Conservation (phyloP, 768 basidiomycete species). For the Amanita brunnescens region DNA sequence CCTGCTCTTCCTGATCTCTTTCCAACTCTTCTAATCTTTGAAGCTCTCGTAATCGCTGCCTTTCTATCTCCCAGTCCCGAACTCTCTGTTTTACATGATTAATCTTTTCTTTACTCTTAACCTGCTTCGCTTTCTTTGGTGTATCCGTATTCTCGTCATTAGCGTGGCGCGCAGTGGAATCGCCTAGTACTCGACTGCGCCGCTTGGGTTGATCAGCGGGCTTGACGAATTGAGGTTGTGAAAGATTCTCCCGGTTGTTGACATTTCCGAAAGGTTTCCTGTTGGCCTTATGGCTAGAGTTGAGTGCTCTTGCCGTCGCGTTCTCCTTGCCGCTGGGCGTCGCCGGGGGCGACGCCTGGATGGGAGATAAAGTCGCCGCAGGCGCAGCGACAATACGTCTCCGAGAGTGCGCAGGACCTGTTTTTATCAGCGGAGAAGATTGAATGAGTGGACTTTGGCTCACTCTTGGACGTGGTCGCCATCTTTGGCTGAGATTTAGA, state of each 20-base stretch:
- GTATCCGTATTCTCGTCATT: slow-evolving; percentile 8
- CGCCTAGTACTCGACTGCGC: slow-evolving; percentile 7
- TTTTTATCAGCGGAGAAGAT: slow-evolving; percentile 1
- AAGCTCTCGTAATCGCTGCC: slow-evolving; percentile 62
- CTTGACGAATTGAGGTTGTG: slow-evolving; percentile 14
- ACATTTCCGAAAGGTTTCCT: slow-evolving; percentile 26
- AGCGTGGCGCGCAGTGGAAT: slow-evolving; percentile 2
- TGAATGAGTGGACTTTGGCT: neutral
- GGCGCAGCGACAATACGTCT: slow-evolving; percentile 29
- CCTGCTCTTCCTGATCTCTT: slow-evolving; percentile 36
- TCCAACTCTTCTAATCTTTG: slow-evolving; percentile 49
- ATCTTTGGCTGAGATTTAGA: slow-evolving; percentile 40
- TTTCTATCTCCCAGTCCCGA: slow-evolving; percentile 70
- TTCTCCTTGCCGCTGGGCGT: slow-evolving; percentile 38
- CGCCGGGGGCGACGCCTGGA: slow-evolving; percentile 43
- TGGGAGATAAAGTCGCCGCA: slow-evolving; percentile 36
- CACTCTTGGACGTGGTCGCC: slow-evolving; percentile 25
- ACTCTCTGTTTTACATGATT: slow-evolving; percentile 53
- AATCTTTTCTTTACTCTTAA: slow-evolving; percentile 18
- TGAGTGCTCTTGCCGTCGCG: slow-evolving; percentile 5
- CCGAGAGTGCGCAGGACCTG: slow-evolving; percentile 22
- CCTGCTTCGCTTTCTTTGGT: slow-evolving; percentile 10
- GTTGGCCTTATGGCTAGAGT: slow-evolving; percentile 14
- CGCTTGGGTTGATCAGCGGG: slow-evolving; percentile 6
- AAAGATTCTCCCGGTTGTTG: slow-evolving; percentile 18